Base-by-base conservation (phyloP, 805 yeast genomes). In the Tetrapisispora fleetii region DNA sequence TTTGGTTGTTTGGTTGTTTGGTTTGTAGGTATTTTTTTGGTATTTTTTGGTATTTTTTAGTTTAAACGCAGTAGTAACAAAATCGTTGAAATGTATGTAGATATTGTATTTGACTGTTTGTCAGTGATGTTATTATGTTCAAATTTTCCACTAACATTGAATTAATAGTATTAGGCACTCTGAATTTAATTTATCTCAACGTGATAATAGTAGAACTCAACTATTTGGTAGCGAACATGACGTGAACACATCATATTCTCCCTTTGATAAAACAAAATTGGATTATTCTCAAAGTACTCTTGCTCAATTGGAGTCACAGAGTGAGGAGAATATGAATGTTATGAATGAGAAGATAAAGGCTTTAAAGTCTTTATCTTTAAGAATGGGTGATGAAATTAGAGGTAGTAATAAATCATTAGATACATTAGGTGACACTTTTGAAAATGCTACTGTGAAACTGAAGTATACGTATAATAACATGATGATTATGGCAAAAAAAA, bases 381-480 rank as follows among this genome's bases (percentile, higher is more conserved):
- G 67, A 54, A 82, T 82, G 76, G 86, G 86, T 16, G 80, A 76
- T 50, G 85, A 82, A 59, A 83, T 82, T 38, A 72, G 76, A 36
- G 74, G 74, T 30, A 74, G 80, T 30, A 73, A 72, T 53, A 64
- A 72, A 46, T 64, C 77, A n/a, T 57, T 78, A 40, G 65, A 64
- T 35, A 63, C 65, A 21, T 57, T 78, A 40, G 68, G 70, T 7
- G 59, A 73, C 36, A 67, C 72, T 17, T 78, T 78, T 58, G 79
- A 74, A 36, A 62, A 63, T 43, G 71, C 81, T 1, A 63, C 77
- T 18, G 57, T 63, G 1, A 68, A 70, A 48, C 71, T 83, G 46
- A 77, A 75, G 52, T 70, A 68, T 43, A 81, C 83, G 2, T 74
- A 75, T 65, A 69, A 67, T 44, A 70, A 76, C 38, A 78, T 83